phyloP scores from a whole-genome alignment of 192 early-diverging fungal genomes.

The Rhizoclosmatium sp. region DNA sequence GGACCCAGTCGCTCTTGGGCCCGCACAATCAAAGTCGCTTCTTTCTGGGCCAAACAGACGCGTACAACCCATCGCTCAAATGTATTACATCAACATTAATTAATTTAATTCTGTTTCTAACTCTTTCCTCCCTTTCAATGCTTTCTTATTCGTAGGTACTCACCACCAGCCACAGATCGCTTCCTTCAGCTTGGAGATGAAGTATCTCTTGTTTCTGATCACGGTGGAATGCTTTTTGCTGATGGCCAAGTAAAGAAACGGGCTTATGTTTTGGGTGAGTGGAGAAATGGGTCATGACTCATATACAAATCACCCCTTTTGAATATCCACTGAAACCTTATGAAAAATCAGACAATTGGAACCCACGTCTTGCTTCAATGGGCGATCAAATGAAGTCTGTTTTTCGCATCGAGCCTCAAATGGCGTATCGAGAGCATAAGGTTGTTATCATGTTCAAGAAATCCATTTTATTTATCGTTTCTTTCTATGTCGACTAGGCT shows the following conservation, averaged over 20 bases:
- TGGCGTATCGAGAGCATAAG: conserved; percentile 36
- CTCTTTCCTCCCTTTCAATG: neutral
- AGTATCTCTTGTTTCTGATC: conserved; percentile 30
- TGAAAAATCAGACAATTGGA: conserved; percentile 14
- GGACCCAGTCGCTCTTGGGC: neutral
- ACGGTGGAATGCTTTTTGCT: conserved; percentile 27
- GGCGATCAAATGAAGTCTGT: conserved; percentile 40
- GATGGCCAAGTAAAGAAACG: conserved; percentile 46
- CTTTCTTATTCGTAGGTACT: neutral
- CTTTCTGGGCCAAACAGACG: neutral
- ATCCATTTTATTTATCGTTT: neutral
- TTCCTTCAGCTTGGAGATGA: conserved; percentile 42
- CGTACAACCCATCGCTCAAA: neutral
- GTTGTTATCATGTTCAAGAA: neutral
- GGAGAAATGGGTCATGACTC: neutral
- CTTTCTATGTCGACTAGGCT: conserved; percentile 9
- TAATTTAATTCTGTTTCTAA: neutral
- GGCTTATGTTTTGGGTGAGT: conserved; percentile 23
- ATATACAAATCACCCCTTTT: too few species aligned
- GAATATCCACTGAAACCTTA: too few species aligned
- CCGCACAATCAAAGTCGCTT: neutral
- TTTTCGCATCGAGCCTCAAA: conserved; percentile 43
- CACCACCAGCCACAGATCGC: conserved; percentile 3
- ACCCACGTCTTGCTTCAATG: neutral
- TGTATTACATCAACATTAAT: neutral